A percentile compares a stretch with the other conserved stretches of the same genome.
These are phyloP conservation scores for Acer campestre DNA, from an alignment of 345 rosid genomes.

Conservation along the genomic window DNA sequence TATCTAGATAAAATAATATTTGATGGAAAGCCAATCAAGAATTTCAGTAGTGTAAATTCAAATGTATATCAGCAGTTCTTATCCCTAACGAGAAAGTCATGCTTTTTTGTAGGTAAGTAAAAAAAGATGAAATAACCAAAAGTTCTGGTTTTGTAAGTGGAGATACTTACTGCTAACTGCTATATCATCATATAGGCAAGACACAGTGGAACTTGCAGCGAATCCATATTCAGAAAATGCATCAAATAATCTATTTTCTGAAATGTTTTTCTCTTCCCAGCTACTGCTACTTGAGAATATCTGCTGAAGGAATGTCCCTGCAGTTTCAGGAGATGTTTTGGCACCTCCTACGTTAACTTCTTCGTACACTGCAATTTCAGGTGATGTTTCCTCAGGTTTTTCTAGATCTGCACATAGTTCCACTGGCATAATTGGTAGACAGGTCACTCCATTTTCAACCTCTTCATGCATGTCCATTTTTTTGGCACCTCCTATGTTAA, in stretches of 20 bases:
- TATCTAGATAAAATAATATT: neutral
- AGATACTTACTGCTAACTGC: constrained; percentile 12
- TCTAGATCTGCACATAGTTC: neutral
- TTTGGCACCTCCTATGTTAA: neutral
- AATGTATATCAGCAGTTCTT: neutral
- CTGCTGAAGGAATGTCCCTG: neutral
- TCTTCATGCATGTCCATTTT: neutral
- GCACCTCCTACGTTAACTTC: too few species aligned
- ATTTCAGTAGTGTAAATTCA: neutral
- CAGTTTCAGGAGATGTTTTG: too few species aligned
- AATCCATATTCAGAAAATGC: constrained; percentile 15
- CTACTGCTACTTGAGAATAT: constrained; percentile 10
- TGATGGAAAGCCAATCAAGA: neutral
- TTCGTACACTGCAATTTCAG: neutral
- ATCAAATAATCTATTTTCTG: constrained; percentile 3
- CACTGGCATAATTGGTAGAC: neutral
- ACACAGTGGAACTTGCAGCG: neutral
- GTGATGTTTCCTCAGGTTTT: neutral
- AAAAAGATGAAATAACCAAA: neutral
- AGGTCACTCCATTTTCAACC: neutral
- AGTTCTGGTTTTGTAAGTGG: neutral
- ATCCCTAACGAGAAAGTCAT: neutral
- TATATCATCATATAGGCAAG: neutral
- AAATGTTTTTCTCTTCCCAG: constrained; percentile 4
- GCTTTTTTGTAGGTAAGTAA: neutral